Evolutionary conservation across 108 stramenopile genomes (phyloP), one percentile per base, ranked within the genome.

Genomic region (Cyclotella choctawhatcheeana): DNA sequence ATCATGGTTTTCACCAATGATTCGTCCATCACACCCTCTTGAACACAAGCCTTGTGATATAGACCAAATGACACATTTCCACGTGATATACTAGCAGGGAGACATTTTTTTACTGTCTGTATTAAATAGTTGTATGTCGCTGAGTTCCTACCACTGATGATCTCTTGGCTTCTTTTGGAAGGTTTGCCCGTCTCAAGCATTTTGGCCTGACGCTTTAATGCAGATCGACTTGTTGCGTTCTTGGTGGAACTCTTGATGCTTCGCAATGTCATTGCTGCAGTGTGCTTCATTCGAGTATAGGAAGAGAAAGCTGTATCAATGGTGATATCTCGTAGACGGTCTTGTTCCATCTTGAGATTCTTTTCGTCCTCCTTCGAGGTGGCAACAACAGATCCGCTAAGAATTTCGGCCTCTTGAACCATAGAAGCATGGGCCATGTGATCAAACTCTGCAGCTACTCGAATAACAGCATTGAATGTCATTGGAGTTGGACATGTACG

Each of bases 61-160:
- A 90, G 52, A 3, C 77, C 86, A 51, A 82, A 84, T 13, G 87
- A 85, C 60, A 90, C 88, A 58, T 90, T 90, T 40, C 89, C 89
- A 14, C 85, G 68, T 31, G 84, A 77, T 51, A 84, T 70, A 52
- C 84, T 83, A 10, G 84, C 78, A 12, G 87, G 87, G 18, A 86
- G 45, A 44, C 78, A 85, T 37, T 85, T 80, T 12, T 65, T 48
- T 30, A 90, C 35, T 26, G 85, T 78, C 25, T 78, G 78, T 31
- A 88, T 50, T 54, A 88, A n/a, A 69, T 84, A 84, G 1, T 74
- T 62, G 58, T 82, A 84, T 25, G 87, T 86, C 18, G 84, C 86
- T 20, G 80, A 40, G 40, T 90, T 90, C 47, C 89, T 82, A 27
- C 83, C 80, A 17, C 77, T 81, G 18, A 84, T 27, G 20, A 81